Base-by-base conservation (phyloP, 1,284 basidiomycete genomes). In the Melampsora abietis-canadensis region DNA sequence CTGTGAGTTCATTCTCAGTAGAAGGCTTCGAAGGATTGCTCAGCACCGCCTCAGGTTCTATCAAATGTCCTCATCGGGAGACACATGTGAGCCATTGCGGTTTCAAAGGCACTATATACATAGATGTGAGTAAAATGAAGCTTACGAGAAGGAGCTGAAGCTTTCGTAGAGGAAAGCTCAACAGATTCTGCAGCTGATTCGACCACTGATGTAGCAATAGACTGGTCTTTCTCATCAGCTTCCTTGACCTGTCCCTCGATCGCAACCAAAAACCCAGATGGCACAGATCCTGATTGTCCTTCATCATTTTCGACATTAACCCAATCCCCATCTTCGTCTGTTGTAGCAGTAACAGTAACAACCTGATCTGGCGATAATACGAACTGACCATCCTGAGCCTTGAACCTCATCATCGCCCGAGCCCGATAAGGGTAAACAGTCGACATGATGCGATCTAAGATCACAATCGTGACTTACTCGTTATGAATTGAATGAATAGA, bases 351-450 rank as follows among this genome's bases (percentile, higher is more conserved):
- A 47, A 75, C 72, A 17, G 72, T 75, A 40, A 75, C 72, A n/a
- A 67, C 10, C 24, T 59, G 40, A 48, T 75, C 37, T 6, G n/a
- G 54, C 4, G 31, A 37, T 27, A 75, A 60, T 8, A 75, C 44
- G 46, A 75, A 67, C 14, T 61, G 72, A 12, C 72, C 72, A 67
- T 75, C 72, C 65, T 75, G 72, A 27, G 72, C 72, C 57, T 75
- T 75, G 72, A 75, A 75, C 37, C 72, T 60, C 72, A 75, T 66
- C 64, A 75, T 51, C 30, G 72, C 65, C 59, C 30, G 54, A 62
- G 72, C 72, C 30, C 66, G 51, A 48, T 75, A 75, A 21, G 72
- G 72, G 40, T 67, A 75, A 31, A 6, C 60, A 31, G 54, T 30
- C 51, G 72, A 47, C 70, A 73, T 73, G 48, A 10, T 59, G 47